phyloP scores from a whole-genome alignment of 2,329 filamentous ascomycete species.

The Colletotrichum abscissum region DNA sequence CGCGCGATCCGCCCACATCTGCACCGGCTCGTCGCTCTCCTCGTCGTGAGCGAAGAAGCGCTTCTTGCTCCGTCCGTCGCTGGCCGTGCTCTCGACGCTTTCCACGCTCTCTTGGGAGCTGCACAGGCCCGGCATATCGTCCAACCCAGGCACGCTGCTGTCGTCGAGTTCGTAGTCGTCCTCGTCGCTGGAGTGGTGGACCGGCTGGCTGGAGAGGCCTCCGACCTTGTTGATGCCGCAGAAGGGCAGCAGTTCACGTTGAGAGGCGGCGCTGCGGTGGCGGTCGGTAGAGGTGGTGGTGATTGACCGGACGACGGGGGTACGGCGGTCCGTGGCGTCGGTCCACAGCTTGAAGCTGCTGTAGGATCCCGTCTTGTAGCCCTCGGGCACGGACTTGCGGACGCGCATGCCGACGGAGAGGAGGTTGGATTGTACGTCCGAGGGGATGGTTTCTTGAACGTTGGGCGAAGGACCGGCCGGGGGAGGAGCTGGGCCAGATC shows the following conservation, averaged over 20 bases:
- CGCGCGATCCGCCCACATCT: constrained; percentile 41
- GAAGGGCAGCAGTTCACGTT: constrained; percentile 79
- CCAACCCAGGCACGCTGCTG: constrained; percentile 44
- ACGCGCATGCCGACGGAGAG: constrained; percentile 94
- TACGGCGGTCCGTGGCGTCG: constrained; percentile 41
- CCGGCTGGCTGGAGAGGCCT: constrained; percentile 71
- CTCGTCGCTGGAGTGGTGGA: constrained; percentile 41
- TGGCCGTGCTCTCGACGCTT: constrained; percentile 44
- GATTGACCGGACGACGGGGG: constrained; percentile 36
- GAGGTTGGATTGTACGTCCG: constrained; percentile 81
- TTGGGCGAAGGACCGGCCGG: constrained; percentile 34
- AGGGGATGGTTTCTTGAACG: constrained; percentile 65
- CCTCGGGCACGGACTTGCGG: constrained; percentile 91
- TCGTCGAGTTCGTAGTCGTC: constrained; percentile 39
- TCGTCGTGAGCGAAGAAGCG: constrained; percentile 58
- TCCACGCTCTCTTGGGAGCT: constrained; percentile 67
- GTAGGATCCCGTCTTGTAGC: constrained; percentile 81
- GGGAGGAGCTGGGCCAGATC: constrained; percentile 25
- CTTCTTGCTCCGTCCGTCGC: constrained; percentile 53
- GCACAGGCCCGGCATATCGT: constrained; percentile 60
- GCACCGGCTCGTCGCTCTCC: constrained; percentile 38
- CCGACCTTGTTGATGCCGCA: constrained; percentile 84
- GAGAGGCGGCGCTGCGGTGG: constrained; percentile 44
- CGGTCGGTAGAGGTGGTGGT: constrained; percentile 30
- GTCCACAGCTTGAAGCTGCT: constrained; percentile 65